Percentiles rank a stretch among this genome's conserved stretches.
phyloP scores from a whole-genome alignment of 2,329 filamentous ascomycete species.

The Calonectria multiphialidica region DNA sequence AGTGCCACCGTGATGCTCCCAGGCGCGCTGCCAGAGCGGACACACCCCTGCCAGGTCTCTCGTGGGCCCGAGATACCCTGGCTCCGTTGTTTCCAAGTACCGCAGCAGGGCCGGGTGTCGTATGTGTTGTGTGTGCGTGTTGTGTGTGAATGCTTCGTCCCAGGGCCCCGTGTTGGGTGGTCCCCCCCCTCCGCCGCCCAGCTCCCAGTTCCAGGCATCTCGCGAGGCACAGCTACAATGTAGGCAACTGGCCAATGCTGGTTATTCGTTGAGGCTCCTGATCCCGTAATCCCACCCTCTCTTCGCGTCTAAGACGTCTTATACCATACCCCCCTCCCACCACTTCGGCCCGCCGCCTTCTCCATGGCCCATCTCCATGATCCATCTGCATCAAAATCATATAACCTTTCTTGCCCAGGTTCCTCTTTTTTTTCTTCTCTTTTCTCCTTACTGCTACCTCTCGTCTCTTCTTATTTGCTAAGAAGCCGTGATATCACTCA shows the following conservation, averaged over 20 bases:
- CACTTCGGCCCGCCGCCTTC: background rate
- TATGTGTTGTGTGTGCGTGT: background rate
- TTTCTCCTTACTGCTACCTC: background rate
- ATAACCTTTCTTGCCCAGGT: background rate
- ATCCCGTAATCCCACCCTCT: background rate
- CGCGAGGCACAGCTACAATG: background rate
- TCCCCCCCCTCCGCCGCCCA: background rate
- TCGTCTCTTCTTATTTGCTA: slow-evolving; percentile 1
- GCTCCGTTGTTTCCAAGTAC: background rate
- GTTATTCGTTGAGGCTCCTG: background rate
- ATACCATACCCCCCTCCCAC: background rate
- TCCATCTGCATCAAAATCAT: slow-evolving; percentile 4
- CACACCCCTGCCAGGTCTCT: background rate
- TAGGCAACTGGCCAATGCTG: background rate
- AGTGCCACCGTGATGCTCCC: background rate
- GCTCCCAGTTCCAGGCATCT: background rate
- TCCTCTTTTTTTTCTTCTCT: background rate
- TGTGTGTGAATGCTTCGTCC: slow-evolving; percentile 8
- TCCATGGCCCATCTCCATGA: slow-evolving; percentile 2
- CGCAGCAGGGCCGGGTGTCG: background rate
- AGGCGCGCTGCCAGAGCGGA: background rate
- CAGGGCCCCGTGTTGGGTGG: background rate
- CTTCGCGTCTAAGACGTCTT: background rate
- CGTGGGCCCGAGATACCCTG: background rate
- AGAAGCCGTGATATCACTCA: background rate